Evolutionary conservation across 2,329 filamentous ascomycete genomes (phyloP).

Genomic region (Aspergillus unguis): DNA sequence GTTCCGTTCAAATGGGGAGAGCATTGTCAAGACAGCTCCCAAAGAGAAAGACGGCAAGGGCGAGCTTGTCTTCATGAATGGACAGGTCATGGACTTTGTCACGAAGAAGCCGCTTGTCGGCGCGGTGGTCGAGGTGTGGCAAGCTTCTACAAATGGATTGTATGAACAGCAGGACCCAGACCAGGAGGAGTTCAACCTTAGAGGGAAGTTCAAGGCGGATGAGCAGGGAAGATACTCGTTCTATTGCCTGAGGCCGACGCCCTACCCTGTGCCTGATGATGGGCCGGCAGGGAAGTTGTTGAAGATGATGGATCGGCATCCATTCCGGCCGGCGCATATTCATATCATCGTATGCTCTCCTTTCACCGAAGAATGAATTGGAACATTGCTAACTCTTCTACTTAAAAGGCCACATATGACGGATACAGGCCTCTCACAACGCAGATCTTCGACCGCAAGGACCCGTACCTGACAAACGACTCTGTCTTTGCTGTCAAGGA

Average conservation of each 20-base stretch:
- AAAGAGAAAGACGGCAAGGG: constrained; percentile 42
- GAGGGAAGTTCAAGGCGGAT: constrained; percentile 69
- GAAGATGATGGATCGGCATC: constrained; percentile 58
- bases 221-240: constrained; percentile 61
- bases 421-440: constrained; percentile 69
- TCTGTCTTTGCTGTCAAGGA: constrained; percentile 61
- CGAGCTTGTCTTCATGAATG: constrained; percentile 63
- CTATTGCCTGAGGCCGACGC: constrained; percentile 60
- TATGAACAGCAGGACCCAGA: constrained; percentile 71
- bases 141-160: constrained; percentile 69
- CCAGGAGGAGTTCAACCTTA: constrained; percentile 70
- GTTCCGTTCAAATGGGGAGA: constrained; percentile 64
- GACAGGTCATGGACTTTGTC: constrained; percentile 54
- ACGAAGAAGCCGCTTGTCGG: constrained; percentile 63
- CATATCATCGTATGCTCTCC: constrained; percentile 53
- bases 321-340: constrained; percentile 62
- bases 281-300: constrained; percentile 58
- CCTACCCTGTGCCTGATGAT: constrained; percentile 56
- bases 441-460: constrained; percentile 70
- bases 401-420: constrained; percentile 36
- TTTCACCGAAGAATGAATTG: background rate
- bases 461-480: constrained; percentile 60
- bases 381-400: background rate
- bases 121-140: constrained; percentile 73
- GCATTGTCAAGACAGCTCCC: constrained; percentile 54